Evolutionary conservation across 768 basidiomycete genomes (phyloP).

Genomic region (Lactarius sp.): DNA sequence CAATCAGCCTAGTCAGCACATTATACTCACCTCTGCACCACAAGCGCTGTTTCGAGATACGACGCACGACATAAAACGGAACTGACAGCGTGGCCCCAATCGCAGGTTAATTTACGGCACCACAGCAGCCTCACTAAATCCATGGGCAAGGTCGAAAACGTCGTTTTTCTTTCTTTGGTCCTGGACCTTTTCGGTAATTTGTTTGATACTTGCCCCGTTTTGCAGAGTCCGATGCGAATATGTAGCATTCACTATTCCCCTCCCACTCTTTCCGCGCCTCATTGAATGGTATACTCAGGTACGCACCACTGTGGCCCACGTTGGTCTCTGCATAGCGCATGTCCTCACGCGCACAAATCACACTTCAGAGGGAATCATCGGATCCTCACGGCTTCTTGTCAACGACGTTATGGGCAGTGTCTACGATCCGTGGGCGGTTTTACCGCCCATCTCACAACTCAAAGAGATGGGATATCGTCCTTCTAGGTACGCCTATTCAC

Average conservation of each 20-base stretch:
- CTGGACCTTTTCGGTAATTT: conserved; percentile 75
- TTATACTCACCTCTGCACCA: no score
- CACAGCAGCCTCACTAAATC: background rate
- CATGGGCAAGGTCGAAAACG: conserved; percentile 67
- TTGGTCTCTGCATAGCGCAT: conserved; percentile 1
- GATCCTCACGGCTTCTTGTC: conserved; percentile 69
- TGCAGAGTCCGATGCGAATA: conserved; percentile 6
- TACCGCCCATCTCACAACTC: conserved; percentile 57
- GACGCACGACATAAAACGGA: no score
- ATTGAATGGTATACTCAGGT: conserved; percentile 89
- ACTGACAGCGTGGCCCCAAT: no score
- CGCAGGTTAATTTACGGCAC: background rate
- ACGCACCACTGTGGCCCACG: conserved; percentile 16
- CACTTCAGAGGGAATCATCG: conserved; percentile 60
- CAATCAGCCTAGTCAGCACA: no score
- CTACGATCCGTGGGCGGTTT: conserved; percentile 58
- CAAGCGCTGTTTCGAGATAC: no score
- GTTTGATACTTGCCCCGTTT: background rate
- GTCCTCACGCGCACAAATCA: background rate
- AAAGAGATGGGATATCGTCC: conserved; percentile 87
- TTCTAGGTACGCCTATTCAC: conserved; percentile 58
- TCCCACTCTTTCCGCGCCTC: conserved; percentile 97
- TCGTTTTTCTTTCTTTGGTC: conserved; percentile 87
- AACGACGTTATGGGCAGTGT: conserved; percentile 62
- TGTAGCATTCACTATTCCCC: conserved; percentile 85